Evolutionary conservation across 805 yeast species (phyloP), one percentile per base, ranked within the genome.

Genomic region (Lachancea quebecensis): DNA sequence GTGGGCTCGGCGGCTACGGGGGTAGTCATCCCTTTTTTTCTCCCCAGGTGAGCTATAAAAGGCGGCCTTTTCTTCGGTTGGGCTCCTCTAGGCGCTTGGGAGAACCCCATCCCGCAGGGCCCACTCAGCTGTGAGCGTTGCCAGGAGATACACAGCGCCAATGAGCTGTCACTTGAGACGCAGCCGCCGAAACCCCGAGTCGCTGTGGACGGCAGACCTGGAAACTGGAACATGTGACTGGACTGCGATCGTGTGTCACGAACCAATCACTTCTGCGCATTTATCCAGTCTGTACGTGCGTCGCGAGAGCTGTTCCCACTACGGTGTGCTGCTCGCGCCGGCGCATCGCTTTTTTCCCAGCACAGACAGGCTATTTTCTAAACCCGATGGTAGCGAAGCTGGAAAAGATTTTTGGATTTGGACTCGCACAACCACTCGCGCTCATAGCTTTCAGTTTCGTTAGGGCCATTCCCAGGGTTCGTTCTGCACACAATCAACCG

Each of bases 221-320:
- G 8, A 4, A 30, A 12, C 31, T 11, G 9, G 12, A 8, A 4
- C 12, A 11, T 30, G 14, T 30, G 33, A 8, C 9, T 9, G 33
- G 8, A 30, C 17, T 11, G 5, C 12, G 4, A 29, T 42, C 40
- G 7, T 32, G 27, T 8, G 30, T 12, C 14, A 42, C 45, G 45
- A 42, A 25, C 45, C 45, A 42, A 42, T 42, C 45, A 42, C 32
- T 18, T 28, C 16, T 31, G 29, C 39, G 35, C 41, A 31, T 42
- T 37, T 42, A 10, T 30, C 10, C 21, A 14, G 15, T 11, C 12
- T 14, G 27, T 12, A 10, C 27, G 12, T 16, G 27, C 15, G 15
- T 39, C 41, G 31, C 41, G 35, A 17, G 41, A 28, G 18, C 33
- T 28, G 25, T 21, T 21, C 25, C 25, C 25, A 21, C 25, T 21